Evolutionary conservation across 441 rosid genomes (phyloP).

Genomic region (Adansonia rubrostipa): DNA sequence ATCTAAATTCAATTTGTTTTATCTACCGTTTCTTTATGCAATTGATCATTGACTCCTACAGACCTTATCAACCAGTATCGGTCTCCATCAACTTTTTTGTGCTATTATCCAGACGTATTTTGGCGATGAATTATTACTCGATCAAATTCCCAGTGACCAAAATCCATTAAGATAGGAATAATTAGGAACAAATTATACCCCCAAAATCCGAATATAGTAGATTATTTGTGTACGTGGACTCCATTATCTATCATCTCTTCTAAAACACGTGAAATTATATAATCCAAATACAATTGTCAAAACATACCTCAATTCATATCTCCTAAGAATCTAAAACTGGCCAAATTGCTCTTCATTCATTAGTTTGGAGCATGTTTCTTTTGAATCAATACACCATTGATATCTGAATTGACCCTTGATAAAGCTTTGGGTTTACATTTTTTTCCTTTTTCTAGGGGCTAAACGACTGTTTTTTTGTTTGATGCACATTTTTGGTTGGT

Average conservation of each 20-base stretch:
- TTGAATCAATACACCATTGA: slow-evolving; percentile 7
- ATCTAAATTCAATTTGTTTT: no score
- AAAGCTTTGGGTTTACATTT: neutral
- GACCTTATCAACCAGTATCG: neutral
- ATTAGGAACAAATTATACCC: neutral
- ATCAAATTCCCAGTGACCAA: slow-evolving; percentile 6
- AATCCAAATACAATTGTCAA: slow-evolving; percentile 23
- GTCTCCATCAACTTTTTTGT: slow-evolving; percentile 20
- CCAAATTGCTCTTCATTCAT: slow-evolving; percentile 13
- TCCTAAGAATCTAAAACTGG: slow-evolving; percentile 17
- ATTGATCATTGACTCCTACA: neutral
- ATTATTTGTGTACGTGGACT: slow-evolving; percentile 12
- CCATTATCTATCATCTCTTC: slow-evolving; percentile 25
- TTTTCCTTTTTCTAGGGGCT: neutral
- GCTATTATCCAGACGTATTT: neutral
- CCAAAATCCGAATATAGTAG: neutral
- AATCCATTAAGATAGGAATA: neutral
- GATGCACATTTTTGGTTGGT: slow-evolving; percentile 10
- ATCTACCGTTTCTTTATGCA: neutral
- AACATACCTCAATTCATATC: slow-evolving; percentile 22
- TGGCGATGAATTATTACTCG: neutral
- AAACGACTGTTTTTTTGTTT: neutral
- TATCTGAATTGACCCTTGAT: slow-evolving; percentile 17
- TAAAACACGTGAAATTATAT: slow-evolving; percentile 13
- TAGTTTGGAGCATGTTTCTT: slow-evolving; percentile 5